These are phyloP conservation scores for Eimeria necatrix DNA, from an alignment of 169 alveolate genomes.

Conservation along the genomic window DNA sequence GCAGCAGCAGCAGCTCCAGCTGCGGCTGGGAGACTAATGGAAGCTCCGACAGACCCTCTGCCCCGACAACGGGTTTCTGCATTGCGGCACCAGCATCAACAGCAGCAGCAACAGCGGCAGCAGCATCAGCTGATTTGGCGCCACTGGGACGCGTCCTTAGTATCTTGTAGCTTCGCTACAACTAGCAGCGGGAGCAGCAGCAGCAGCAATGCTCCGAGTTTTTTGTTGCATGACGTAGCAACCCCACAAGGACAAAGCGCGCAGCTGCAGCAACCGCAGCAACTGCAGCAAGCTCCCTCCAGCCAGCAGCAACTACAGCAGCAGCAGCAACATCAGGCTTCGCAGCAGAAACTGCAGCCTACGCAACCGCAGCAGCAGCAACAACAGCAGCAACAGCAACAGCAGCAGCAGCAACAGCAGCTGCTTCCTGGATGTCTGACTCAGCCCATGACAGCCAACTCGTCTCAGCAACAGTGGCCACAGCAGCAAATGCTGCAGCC, in stretches of 20 bases:
- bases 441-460: neutral
- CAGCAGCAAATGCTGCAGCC: conserved; percentile 35
- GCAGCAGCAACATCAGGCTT: neutral
- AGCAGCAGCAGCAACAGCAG: conserved; percentile 29
- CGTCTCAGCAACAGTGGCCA: conserved; percentile 23
- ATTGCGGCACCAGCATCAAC: neutral
- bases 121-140: neutral
- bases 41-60: neutral
- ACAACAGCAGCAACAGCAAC: neutral
- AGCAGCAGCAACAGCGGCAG: neutral
- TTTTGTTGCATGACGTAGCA: conserved; percentile 8
- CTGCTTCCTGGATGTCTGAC: neutral
- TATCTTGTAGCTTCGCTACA: neutral
- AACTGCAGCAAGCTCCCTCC: neutral
- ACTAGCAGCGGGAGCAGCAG: conserved; percentile 40
- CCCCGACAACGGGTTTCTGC: neutral
- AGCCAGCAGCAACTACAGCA: neutral
- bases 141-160: neutral
- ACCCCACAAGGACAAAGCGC: neutral
- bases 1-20: conserved; percentile 28
- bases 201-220: conserved; percentile 42
- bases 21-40: neutral
- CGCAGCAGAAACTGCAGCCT: neutral
- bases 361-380: neutral
- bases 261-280: conserved; percentile 37